These are phyloP conservation scores for Fusarium caatingaense DNA, from an alignment of 2,329 filamentous ascomycete species.

Conservation along the genomic window DNA sequence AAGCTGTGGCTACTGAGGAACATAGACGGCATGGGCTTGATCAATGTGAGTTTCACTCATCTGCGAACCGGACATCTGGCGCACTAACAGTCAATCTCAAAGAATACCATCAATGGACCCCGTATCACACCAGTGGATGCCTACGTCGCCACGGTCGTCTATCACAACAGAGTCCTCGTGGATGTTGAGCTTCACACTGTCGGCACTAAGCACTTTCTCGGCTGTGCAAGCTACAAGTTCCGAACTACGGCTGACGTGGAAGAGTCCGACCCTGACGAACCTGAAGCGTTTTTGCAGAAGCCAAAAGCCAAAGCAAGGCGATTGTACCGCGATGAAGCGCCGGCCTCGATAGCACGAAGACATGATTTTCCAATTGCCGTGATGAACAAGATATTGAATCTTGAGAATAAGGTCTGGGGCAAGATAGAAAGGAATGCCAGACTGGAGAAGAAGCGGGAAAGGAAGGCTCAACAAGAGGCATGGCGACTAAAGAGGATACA, in stretches of 20 bases:
- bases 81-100: not conserved
- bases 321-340: not conserved
- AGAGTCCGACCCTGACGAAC: not conserved
- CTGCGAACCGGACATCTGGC: not conserved
- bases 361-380: too few species aligned
- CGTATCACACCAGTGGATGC: slow-evolving; percentile 43
- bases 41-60: slow-evolving; percentile 32
- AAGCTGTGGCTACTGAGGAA: not conserved
- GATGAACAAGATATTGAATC: slow-evolving; percentile 44
- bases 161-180: slow-evolving; percentile 6
- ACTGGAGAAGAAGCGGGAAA: not conserved
- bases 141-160: slow-evolving; percentile 15
- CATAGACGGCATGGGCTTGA: slow-evolving; percentile 16
- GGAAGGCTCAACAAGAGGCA: not conserved
- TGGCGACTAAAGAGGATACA: not conserved
- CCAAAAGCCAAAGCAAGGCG: not conserved
- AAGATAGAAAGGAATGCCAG: not conserved
- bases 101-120: slow-evolving; percentile 44
- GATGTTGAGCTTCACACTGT: slow-evolving; percentile 39
- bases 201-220: slow-evolving; percentile 40
- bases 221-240: slow-evolving; percentile 20
- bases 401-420: slow-evolving; percentile 79
- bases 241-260: not conserved
- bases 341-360: not conserved
- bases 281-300: not conserved